Base-by-base conservation (phyloP, 2,329 filamentous ascomycete genomes). In the Sporothrix sp. region DNA sequence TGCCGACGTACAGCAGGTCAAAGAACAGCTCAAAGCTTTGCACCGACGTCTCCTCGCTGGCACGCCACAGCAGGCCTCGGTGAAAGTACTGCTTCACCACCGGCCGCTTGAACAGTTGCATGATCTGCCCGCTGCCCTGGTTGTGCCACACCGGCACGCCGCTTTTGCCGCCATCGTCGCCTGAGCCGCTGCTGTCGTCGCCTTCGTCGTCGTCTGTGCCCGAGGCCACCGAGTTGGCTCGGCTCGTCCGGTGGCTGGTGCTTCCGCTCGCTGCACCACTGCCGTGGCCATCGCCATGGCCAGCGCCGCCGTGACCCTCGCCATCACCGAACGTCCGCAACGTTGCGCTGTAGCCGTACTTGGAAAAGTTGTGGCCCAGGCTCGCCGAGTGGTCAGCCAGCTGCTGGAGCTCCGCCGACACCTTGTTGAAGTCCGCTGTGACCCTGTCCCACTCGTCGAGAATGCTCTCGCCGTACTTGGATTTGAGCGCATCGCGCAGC, bases 1-100 rank as follows among this genome's bases (percentile, higher is more conserved):
- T 83, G 8, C 78, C 78, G 21, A 81, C 78, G 54, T 81, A 82
- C 33, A 82, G 69, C 32, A 82, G 67, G 58, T 83, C 81, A 11
- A 82, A 72, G 58, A 83, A 83, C 1, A 84, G 71, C 61, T 84
- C 81, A 58, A 82, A 82, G 14, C 71, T 74, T 56, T 76, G 76
- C 6, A 82, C 78, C 62, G 82, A 73, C n/a, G 79, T 76, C 18
- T 70, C 66, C 46, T 75, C 73, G 7, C 71, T 71, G 2, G 78
- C 74, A 45, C 81, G 69, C 80, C 80, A 84, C 7, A 84, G 63
- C 11, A 84, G 68, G 0, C 79, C 79, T 52, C 78, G 77, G 60
- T 84, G 79, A 58, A 82, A 82, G 64, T 82, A 83, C 65, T 84
- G 81, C 52, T 79, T 71, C 3, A 84, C 69, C 7, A 77, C 72